Evolutionary conservation across 2,329 filamentous ascomycete species (phyloP).

Genomic region (Penicillium sp.): DNA sequence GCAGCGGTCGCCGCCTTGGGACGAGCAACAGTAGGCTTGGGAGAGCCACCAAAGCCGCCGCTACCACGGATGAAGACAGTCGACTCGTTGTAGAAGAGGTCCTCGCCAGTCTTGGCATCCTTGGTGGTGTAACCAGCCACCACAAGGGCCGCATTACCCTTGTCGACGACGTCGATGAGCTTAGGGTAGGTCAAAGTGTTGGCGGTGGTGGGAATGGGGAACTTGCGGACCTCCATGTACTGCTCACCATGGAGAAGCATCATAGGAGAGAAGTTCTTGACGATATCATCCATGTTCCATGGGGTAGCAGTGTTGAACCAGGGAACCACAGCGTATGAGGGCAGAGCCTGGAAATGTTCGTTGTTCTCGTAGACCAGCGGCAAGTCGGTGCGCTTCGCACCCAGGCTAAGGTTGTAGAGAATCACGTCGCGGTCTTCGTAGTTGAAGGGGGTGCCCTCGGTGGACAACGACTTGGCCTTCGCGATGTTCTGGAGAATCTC

Average conservation of each 20-base stretch:
- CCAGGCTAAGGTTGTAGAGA: slow-evolving; percentile 91
- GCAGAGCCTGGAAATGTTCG: slow-evolving; percentile 88
- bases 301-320: slow-evolving; percentile 77
- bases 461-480: slow-evolving; percentile 64
- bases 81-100: slow-evolving; percentile 93
- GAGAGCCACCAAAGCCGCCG: slow-evolving; percentile 81
- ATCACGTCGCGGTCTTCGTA: slow-evolving; percentile 85
- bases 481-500: slow-evolving; percentile 70
- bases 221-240: slow-evolving; percentile 89
- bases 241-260: slow-evolving; percentile 99
- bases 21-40: slow-evolving; percentile 61
- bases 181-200: slow-evolving; percentile 68
- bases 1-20: slow-evolving; percentile 73
- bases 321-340: slow-evolving; percentile 95
- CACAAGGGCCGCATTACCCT: slow-evolving; percentile 81
- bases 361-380: slow-evolving; percentile 82
- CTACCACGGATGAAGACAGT: slow-evolving; percentile 88
- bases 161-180: slow-evolving; percentile 92
- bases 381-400: slow-evolving; percentile 83
- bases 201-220: slow-evolving; percentile 79
- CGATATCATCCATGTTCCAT: slow-evolving; percentile 72
- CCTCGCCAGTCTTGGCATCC: slow-evolving; percentile 76
- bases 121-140: slow-evolving; percentile 75
- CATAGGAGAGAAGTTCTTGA: slow-evolving; percentile 96
- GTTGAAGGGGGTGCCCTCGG: slow-evolving; percentile 67